Conservation (phyloP, 352 stramenopile species). For the Phytophthora brassicae region DNA sequence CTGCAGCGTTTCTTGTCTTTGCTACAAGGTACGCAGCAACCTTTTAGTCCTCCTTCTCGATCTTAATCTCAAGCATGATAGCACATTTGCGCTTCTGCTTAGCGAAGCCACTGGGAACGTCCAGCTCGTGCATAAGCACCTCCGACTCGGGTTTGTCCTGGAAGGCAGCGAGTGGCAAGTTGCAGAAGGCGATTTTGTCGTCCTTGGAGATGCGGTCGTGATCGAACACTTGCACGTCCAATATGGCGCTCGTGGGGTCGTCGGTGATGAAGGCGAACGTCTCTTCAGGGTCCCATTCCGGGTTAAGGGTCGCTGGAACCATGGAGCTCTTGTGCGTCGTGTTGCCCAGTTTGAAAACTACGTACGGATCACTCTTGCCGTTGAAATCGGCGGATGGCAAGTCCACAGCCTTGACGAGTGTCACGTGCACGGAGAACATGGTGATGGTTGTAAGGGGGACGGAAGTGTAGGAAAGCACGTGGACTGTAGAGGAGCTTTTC, state of each 20-base stretch:
- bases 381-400: constrained; percentile 76
- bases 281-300: constrained; percentile 66
- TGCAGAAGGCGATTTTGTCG: constrained; percentile 71
- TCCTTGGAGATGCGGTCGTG: constrained; percentile 78
- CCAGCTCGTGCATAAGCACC: constrained; percentile 71
- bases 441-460: not conserved
- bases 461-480: not conserved
- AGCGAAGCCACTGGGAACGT: constrained; percentile 45
- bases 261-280: constrained; percentile 69
- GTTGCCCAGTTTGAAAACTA: constrained; percentile 70
- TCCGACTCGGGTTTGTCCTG: constrained; percentile 40
- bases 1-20: not conserved
- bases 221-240: constrained; percentile 73
- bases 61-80: constrained; percentile 74
- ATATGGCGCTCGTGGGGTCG: constrained; percentile 48
- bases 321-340: constrained; percentile 72
- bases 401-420: constrained; percentile 66
- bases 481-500: constrained; percentile 20
- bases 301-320: constrained; percentile 58
- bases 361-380: constrained; percentile 86
- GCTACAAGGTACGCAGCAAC: not conserved
- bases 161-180: constrained; percentile 55
- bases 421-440: constrained; percentile 73
- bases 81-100: constrained; percentile 74
- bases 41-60: constrained; percentile 60